Conservation (phyloP, 1,284 basidiomycete genomes). For the Trametes pubescens region DNA sequence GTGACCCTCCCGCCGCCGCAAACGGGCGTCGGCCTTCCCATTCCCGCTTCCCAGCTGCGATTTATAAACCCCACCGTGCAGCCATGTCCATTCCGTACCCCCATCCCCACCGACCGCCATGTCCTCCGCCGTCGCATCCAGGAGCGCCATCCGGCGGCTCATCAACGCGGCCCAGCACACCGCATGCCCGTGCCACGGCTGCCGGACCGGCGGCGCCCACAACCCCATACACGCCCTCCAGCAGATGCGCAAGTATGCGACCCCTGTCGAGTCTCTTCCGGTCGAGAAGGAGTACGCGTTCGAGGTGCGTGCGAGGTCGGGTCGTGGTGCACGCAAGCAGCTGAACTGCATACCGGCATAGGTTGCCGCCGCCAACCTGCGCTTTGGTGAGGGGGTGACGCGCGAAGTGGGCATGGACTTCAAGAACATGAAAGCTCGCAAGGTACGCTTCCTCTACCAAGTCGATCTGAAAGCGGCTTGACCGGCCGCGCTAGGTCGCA, state of each 20-base stretch:
- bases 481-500: slow-evolving; percentile 69
- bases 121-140: slow-evolving; percentile 57
- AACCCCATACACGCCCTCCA: slow-evolving; percentile 57
- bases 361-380: slow-evolving; percentile 91
- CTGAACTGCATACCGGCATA: slow-evolving; percentile 41
- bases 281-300: slow-evolving; percentile 95
- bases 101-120: slow-evolving; percentile 45
- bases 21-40: slow-evolving; percentile 32
- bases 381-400: slow-evolving; percentile 91
- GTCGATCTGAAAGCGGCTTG: slow-evolving; percentile 28
- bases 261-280: slow-evolving; percentile 70
- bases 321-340: background rate
- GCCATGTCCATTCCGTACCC: slow-evolving; percentile 7
- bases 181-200: slow-evolving; percentile 80
- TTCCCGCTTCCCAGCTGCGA: slow-evolving; percentile 21
- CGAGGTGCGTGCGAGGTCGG: slow-evolving; percentile 62
- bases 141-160: slow-evolving; percentile 70
- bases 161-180: slow-evolving; percentile 77
- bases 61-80: slow-evolving; percentile 26
- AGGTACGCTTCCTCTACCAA: slow-evolving; percentile 51
- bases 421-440: slow-evolving; percentile 88
- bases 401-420: slow-evolving; percentile 94
- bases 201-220: slow-evolving; percentile 51
- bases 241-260: slow-evolving; percentile 81
- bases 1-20: slow-evolving; percentile 26